phyloP scores from a whole-genome alignment of 2,329 filamentous ascomycete genomes.

The Curvularia lunata region DNA sequence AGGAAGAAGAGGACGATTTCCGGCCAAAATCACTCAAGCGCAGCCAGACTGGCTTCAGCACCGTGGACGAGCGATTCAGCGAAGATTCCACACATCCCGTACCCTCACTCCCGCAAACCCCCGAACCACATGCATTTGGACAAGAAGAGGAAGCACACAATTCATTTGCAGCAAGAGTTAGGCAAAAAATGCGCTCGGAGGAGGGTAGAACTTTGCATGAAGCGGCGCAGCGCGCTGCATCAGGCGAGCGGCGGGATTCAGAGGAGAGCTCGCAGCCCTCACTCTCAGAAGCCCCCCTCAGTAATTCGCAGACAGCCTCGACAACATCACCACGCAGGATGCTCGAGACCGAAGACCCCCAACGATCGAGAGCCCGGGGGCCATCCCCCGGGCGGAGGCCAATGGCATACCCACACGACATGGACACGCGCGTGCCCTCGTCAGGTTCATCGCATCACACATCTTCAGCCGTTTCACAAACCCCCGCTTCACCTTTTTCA shows the following conservation, averaged over 20 bases:
- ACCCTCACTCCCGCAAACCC: constrained; percentile 38
- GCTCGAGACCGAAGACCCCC: constrained; percentile 36
- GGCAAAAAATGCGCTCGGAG: constrained; percentile 60
- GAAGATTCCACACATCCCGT: constrained; percentile 55
- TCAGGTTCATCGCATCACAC: constrained; percentile 38
- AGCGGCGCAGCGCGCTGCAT: constrained; percentile 39
- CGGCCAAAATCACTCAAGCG: constrained; percentile 62
- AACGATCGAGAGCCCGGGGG: constrained; percentile 39
- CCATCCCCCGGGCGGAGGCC: constrained; percentile 38
- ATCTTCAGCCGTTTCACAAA: constrained; percentile 31
- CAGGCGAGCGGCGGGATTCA: constrained; percentile 35
- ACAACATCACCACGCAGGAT: constrained; percentile 23
- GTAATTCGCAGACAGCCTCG: constrained; percentile 18
- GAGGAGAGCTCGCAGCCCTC: constrained; percentile 38
- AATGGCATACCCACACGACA: constrained; percentile 35
- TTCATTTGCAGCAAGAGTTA: constrained; percentile 55
- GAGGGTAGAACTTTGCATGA: constrained; percentile 59
- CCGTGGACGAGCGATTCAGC: constrained; percentile 27
- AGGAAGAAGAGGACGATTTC: constrained; percentile 57
- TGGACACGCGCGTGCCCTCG: constrained; percentile 34
- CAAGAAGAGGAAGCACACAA: constrained; percentile 43
- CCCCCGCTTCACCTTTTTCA: constrained; percentile 28
- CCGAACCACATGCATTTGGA: constrained; percentile 26
- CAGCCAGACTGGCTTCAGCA: constrained; percentile 62
- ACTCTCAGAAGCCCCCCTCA: constrained; percentile 35